Evolutionary conservation across 1,284 basidiomycete genomes (phyloP).

Genomic region (Veloporphyrellus conicus): DNA sequence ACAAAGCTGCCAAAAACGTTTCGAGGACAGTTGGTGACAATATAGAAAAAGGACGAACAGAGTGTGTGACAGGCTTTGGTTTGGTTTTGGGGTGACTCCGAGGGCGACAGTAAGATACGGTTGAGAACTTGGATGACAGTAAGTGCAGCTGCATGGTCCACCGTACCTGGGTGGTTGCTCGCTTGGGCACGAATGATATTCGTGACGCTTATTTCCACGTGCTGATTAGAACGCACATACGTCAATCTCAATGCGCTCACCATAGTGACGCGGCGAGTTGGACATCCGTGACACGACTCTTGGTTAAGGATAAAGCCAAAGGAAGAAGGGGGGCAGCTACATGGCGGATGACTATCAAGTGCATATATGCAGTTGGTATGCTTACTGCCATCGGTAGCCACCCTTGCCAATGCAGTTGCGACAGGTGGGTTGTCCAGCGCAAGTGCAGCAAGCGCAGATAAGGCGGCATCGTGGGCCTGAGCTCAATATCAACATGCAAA

Average conservation of each 20-base stretch:
- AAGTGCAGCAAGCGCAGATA: conserved; percentile 67
- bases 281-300: conserved; percentile 52
- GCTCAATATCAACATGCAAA: not conserved
- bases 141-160: conserved; percentile 46
- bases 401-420: conserved; percentile 45
- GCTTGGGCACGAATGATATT: conserved; percentile 51
- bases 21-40: not conserved
- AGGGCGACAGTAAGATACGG: conserved; percentile 45
- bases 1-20: conserved; percentile 47
- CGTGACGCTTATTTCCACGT: conserved; percentile 42
- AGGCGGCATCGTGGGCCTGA: conserved; percentile 66
- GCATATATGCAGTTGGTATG: conserved; percentile 2
- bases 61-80: conserved; percentile 69
- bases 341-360: conserved; percentile 1
- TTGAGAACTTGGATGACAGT: conserved; percentile 63
- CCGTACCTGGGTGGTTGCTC: conserved; percentile 25
- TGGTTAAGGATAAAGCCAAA: conserved; percentile 46
- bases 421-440: conserved; percentile 60
- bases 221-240: not conserved
- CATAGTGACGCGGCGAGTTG: conserved; percentile 67
- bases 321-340: conserved; percentile 36
- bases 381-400: conserved; percentile 40
- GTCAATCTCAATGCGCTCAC: conserved; percentile 35
- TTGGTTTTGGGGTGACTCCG: conserved; percentile 41
- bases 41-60: conserved; percentile 40